A percentile compares a stretch with the other conserved stretches of the same genome.
Conservation (phyloP, 2,329 filamentous ascomycete species). For the Elsinoe necatrix region DNA sequence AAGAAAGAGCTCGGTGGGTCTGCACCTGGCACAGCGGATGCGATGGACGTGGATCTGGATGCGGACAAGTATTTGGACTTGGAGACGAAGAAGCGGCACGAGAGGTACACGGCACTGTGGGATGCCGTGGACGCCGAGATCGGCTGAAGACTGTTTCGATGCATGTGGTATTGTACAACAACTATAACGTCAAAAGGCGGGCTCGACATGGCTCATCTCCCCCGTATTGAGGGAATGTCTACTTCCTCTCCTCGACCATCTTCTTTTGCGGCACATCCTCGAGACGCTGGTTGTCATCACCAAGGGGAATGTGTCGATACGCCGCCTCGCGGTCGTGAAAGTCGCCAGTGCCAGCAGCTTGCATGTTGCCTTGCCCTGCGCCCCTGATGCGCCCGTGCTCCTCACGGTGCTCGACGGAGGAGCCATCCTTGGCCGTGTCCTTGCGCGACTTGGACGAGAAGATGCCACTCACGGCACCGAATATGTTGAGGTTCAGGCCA, state of each 20-base stretch:
- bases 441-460: conserved; percentile 30
- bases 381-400: conserved; percentile 25
- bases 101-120: conserved; percentile 18
- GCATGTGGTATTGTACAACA: not conserved
- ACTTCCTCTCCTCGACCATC: conserved; percentile 19
- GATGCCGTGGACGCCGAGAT: conserved; percentile 18
- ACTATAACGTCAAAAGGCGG: not conserved
- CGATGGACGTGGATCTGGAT: not conserved
- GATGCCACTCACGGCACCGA: conserved; percentile 29
- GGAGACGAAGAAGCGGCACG: not conserved
- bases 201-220: no score
- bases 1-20: not conserved
- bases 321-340: conserved; percentile 18
- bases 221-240: not conserved
- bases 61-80: not conserved
- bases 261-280: conserved; percentile 27
- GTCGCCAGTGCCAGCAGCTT: conserved; percentile 17
- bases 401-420: conserved; percentile 26
- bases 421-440: conserved; percentile 25
- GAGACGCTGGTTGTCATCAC: not conserved
- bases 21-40: not conserved
- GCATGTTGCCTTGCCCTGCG: conserved; percentile 18
- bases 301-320: conserved; percentile 15
- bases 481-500: conserved; percentile 32
- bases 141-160: conserved; percentile 14